Conservation (phyloP, 768 basidiomycete genomes). For the Serendipita sp. region DNA sequence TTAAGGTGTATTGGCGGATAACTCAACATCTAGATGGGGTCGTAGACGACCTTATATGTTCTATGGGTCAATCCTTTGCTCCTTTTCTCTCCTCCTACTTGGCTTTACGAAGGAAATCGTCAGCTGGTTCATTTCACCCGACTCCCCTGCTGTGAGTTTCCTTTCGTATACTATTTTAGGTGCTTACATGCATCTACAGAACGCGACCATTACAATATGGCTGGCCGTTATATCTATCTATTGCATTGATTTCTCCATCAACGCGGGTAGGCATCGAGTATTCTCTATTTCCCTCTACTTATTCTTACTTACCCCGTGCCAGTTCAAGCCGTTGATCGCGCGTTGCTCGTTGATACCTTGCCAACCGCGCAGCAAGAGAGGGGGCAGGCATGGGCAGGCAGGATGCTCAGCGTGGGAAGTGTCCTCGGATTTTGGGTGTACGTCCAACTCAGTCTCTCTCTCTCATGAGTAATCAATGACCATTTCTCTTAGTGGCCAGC, state of each 20-base stretch:
- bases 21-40: conserved; percentile 67
- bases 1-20: conserved; percentile 56
- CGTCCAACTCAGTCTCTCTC: conserved; percentile 18
- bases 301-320: conserved; percentile 11
- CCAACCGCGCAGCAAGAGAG: conserved; percentile 57
- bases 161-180: conserved; percentile 8
- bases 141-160: conserved; percentile 21
- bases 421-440: conserved; percentile 81
- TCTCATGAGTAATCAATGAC: not conserved
- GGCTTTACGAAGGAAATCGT: conserved; percentile 68
- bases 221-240: conserved; percentile 62
- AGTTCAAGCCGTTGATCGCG: conserved; percentile 85
- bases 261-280: conserved; percentile 25
- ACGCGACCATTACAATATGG: conserved; percentile 50
- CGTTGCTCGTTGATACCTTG: conserved; percentile 73
- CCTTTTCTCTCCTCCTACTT: conserved; percentile 58
- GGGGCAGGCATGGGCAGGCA: conserved; percentile 89
- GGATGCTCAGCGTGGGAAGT: conserved; percentile 76
- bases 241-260: conserved; percentile 48
- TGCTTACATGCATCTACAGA: conserved; percentile 25
- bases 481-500: conserved; percentile 44
- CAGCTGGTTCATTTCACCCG: conserved; percentile 23
- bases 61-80: conserved; percentile 45
- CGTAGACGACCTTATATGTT: conserved; percentile 78
- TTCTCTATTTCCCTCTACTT: conserved; percentile 8